These are phyloP conservation scores for Heterococcus sp. DNA, from an alignment of 108 stramenopile genomes.

Conservation along the genomic window DNA sequence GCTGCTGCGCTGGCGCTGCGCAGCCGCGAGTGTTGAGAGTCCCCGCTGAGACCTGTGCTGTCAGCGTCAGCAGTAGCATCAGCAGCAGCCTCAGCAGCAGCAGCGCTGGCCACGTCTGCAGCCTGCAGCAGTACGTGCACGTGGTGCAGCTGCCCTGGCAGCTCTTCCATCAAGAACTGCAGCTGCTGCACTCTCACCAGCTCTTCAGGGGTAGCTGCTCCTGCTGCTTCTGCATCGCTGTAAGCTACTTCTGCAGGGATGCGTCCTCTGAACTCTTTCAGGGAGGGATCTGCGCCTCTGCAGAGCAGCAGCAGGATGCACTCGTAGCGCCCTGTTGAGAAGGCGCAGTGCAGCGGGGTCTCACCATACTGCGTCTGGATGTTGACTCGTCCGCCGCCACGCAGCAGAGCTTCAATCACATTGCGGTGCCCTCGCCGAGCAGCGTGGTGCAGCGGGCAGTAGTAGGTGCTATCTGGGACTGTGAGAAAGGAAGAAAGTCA, in stretches of 20 bases:
- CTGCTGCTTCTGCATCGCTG: neutral
- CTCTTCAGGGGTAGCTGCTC: too few relatives aligned
- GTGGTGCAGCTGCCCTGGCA: too few relatives aligned
- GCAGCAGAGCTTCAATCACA: constrained; percentile 18
- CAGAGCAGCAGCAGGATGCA: constrained; percentile 19
- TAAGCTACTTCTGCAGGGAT: constrained; percentile 24
- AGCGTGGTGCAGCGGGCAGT: constrained; percentile 36
- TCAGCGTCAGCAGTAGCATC: too few relatives aligned
- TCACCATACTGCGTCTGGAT: constrained; percentile 22
- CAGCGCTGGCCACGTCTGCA: too few relatives aligned
- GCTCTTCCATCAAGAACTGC: neutral
- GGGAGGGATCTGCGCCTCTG: constrained; percentile 15
- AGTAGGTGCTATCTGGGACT: constrained; percentile 25
- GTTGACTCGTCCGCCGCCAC: constrained; percentile 21
- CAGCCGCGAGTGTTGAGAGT: too few relatives aligned
- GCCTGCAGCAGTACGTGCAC: too few relatives aligned
- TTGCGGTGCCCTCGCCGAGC: constrained; percentile 14
- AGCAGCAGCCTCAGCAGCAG: too few relatives aligned
- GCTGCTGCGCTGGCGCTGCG: too few relatives aligned
- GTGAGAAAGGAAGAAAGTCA: too few relatives aligned
- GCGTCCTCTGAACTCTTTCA: constrained; percentile 20
- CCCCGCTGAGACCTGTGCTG: too few relatives aligned
- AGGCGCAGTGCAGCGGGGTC: constrained; percentile 36
- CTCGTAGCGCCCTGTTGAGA: constrained; percentile 7
- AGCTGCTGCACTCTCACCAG: neutral